A percentile compares a stretch with the other conserved stretches of the same genome.
Conservation (phyloP, 2,329 filamentous ascomycete genomes). For the Botrytis galanthina region DNA sequence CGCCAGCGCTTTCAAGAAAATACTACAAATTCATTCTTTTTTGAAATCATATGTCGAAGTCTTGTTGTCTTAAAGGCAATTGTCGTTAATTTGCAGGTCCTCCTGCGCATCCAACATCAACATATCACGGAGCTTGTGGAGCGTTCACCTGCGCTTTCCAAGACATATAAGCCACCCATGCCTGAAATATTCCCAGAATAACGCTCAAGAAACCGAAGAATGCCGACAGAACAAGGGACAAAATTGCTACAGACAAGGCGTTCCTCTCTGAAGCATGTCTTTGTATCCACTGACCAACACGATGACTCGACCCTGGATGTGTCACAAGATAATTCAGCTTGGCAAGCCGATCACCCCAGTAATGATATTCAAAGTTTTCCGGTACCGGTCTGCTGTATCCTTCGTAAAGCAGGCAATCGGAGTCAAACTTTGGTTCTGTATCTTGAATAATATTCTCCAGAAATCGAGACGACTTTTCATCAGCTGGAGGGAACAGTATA, state of each 20-base stretch:
- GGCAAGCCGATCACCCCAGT: background rate
- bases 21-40: background rate
- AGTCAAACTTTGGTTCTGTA: background rate
- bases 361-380: background rate
- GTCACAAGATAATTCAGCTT: background rate
- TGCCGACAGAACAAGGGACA: background rate
- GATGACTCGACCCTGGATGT: background rate
- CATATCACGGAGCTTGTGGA: background rate
- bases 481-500: background rate
- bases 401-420: background rate
- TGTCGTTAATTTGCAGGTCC: background rate
- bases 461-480: background rate
- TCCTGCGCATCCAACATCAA: background rate
- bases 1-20: background rate
- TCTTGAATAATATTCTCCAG: background rate
- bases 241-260: background rate
- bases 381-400: background rate
- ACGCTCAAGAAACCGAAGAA: background rate
- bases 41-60: background rate
- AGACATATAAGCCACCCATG: background rate
- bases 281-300: background rate
- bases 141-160: background rate
- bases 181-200: background rate
- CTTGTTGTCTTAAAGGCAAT: background rate
- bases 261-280: background rate